A percentile compares a stretch with the other conserved stretches of the same genome.
phyloP scores from a whole-genome alignment of 2,329 filamentous ascomycete species.

The Fusarium clavum region DNA sequence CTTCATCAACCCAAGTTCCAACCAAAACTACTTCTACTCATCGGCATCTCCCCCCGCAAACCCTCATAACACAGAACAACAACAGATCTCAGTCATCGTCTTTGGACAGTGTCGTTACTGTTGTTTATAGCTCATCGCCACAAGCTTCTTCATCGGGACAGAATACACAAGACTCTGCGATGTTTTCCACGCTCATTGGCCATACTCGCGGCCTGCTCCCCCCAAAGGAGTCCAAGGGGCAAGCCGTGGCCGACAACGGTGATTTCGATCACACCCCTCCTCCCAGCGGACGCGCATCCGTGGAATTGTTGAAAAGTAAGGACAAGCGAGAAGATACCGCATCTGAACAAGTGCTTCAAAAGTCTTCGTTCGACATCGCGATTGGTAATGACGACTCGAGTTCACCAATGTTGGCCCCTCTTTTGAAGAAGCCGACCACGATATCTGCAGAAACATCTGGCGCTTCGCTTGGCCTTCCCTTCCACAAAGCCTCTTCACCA shows the following conservation, averaged over 20 bases:
- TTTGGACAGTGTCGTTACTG: neutral
- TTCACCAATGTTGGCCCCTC: slow-evolving; percentile 34
- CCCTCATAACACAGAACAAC: neutral
- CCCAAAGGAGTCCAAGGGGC: slow-evolving; percentile 24
- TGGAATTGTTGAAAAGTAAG: slow-evolving; percentile 37
- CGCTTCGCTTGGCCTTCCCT: neutral
- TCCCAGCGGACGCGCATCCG: slow-evolving; percentile 48
- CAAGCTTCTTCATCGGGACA: neutral
- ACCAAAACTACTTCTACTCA: neutral
- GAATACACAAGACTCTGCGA: slow-evolving; percentile 11
- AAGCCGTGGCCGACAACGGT: slow-evolving; percentile 36
- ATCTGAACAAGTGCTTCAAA: slow-evolving; percentile 43
- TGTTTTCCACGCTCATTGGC: slow-evolving; percentile 43
- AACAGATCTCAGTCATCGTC: neutral
- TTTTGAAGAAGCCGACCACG: neutral
- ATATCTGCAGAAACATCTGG: neutral
- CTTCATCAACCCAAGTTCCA: slow-evolving; percentile 7
- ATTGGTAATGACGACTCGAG: slow-evolving; percentile 37
- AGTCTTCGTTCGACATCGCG: slow-evolving; percentile 33
- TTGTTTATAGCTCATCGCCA: neutral
- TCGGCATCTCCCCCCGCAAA: neutral
- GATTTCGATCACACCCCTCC: slow-evolving; percentile 51
- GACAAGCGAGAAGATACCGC: slow-evolving; percentile 5
- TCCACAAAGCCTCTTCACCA: neutral
- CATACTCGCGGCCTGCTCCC: slow-evolving; percentile 40